Conservation (phyloP, 2,329 filamentous ascomycete species). For the Botrytis porri region DNA sequence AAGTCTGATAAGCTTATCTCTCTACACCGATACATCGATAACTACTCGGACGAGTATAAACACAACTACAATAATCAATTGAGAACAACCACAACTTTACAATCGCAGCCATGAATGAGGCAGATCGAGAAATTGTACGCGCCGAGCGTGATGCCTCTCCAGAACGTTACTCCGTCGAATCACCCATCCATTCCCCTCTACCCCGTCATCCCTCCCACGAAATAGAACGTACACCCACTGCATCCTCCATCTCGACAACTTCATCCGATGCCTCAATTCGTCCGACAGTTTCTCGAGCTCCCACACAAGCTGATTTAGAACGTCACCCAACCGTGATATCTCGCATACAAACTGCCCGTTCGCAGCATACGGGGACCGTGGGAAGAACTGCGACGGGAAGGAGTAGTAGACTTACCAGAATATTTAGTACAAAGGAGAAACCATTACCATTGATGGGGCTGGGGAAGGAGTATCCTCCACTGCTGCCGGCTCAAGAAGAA, state of each 20-base stretch:
- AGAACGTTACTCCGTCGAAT: slow-evolving; percentile 33
- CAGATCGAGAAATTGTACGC: slow-evolving; percentile 31
- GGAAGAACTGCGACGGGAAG: slow-evolving; percentile 47
- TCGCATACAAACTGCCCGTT: slow-evolving; percentile 67
- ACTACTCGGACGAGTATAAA: not conserved
- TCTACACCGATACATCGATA: not conserved
- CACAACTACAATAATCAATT: not conserved
- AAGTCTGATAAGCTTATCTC: slow-evolving; percentile 6
- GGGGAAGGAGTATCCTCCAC: slow-evolving; percentile 72
- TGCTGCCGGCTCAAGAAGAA: slow-evolving; percentile 66
- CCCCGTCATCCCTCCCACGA: slow-evolving; percentile 44
- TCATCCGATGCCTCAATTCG: slow-evolving; percentile 37
- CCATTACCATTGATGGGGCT: slow-evolving; percentile 68
- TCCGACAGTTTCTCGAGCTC: slow-evolving; percentile 55
- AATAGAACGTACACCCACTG: slow-evolving; percentile 59
- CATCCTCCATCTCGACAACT: slow-evolving; percentile 49
- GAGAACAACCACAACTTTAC: not conserved
- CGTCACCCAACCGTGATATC: slow-evolving; percentile 66
- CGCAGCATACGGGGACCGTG: slow-evolving; percentile 72
- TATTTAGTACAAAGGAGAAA: slow-evolving; percentile 35
- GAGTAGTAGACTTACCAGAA: slow-evolving; percentile 47
- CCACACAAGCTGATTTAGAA: slow-evolving; percentile 66
- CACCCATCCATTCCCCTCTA: slow-evolving; percentile 23
- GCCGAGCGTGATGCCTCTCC: slow-evolving; percentile 53
- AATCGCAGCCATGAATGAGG: slow-evolving; percentile 33